Evolutionary conservation across 2,329 filamentous ascomycete species (phyloP), one percentile per base, ranked within the genome.

Genomic region (Aspergillus sp.): DNA sequence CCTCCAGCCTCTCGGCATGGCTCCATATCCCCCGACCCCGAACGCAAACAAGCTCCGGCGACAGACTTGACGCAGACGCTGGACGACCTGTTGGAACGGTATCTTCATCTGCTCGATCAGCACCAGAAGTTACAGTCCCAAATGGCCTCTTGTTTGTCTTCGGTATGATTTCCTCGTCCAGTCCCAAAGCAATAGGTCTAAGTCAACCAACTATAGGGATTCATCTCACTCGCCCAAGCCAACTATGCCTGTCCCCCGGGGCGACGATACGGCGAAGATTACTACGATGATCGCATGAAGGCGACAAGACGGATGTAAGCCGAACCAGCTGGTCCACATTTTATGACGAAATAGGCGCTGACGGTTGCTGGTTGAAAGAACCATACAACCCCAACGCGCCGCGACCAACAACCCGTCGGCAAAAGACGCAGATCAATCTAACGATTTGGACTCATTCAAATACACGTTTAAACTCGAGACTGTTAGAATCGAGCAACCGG

Each of bases 271-370:
- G 77, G 78, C 13, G 67, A 73, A 32, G 77, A 80, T 49, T 78
- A 75, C 56, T 80, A 78, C 53, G 78, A 80, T 63, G 73, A 75
- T 43, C 67, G 78, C 29, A 80, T 79, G 78, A 77, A 78, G 59
- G 76, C 77, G 14, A 71, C 64, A 19, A 66, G 67, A 53, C 72
- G 61, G 53, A 66, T 76, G 74, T 76, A 64, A 56, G 60, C 57
- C 13, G 1, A 25, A 14, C 13, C 14, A 32, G 16, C 14, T 25
- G 20, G n/a, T 9, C 29, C 21, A 19, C 19, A 49, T 36, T 23
- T 4, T n/a, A 44, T 31, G 13, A 43, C 11, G n/a, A 13, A 42
- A 21, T 41, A 10, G n/a, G n/a, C 4, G 34, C 25, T 29, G 7
- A 29, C 7, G 3, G 9, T 29, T 29, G 9, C 7, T n/a, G 3